Conservation (phyloP, 352 stramenopile genomes). For the Phytophthora foliorum region DNA sequence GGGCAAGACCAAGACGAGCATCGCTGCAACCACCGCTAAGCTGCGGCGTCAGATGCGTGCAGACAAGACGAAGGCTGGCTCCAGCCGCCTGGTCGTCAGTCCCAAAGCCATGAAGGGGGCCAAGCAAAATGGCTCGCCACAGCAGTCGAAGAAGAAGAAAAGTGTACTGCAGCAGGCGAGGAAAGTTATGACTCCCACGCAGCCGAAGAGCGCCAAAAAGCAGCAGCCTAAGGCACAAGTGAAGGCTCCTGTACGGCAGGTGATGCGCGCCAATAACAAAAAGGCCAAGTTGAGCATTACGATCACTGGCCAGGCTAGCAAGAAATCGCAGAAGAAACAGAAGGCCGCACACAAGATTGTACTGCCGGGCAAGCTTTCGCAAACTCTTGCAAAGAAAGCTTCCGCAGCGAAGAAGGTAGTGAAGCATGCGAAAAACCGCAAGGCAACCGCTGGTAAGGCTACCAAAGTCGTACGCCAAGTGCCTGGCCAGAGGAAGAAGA, state of each 20-base stretch:
- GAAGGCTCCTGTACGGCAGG: conserved; percentile 27
- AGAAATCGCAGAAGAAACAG: conserved; percentile 27
- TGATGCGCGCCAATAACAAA: conserved; percentile 44
- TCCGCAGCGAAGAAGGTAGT: conserved; percentile 40
- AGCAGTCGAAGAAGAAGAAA: conserved; percentile 35
- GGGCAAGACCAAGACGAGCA: conserved; percentile 49
- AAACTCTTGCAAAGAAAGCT: conserved; percentile 39
- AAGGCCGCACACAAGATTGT: conserved; percentile 28
- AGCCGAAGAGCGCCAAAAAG: conserved; percentile 23
- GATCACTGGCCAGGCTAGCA: conserved; percentile 24
- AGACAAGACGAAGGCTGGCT: conserved; percentile 19
- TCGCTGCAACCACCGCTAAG: conserved; percentile 39
- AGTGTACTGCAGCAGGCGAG: conserved; percentile 13
- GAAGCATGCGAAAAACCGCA: conserved; percentile 48
- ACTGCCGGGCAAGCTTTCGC: conserved; percentile 45
- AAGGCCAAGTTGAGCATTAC: conserved; percentile 53
- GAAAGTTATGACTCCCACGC: conserved; percentile 16
- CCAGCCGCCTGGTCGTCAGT: conserved; percentile 18
- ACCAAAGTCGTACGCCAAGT: conserved; percentile 63
- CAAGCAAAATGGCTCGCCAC: conserved; percentile 8
- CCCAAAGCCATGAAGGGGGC: conserved; percentile 11
- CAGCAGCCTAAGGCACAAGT: conserved; percentile 21
- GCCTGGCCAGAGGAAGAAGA: conserved; percentile 50
- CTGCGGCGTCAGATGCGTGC: conserved; percentile 32
- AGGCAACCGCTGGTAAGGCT: conserved; percentile 31